Percentiles rank a stretch among this genome's conserved stretches.
These are phyloP conservation scores for Detonula confervacea DNA, from an alignment of 352 stramenopile species.

Conservation along the genomic window DNA sequence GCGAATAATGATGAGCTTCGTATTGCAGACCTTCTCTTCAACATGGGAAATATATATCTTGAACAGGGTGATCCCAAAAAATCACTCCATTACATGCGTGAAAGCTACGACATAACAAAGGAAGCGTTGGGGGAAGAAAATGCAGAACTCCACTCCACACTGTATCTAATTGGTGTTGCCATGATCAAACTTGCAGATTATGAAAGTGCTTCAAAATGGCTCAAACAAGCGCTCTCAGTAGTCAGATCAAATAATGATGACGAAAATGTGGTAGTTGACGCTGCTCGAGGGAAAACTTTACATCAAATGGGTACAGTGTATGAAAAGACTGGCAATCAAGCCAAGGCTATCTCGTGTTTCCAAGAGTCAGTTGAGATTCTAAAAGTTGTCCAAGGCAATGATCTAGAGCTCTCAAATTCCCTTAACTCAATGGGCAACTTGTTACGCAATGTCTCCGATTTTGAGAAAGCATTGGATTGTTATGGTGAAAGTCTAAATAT, in stretches of 20 bases:
- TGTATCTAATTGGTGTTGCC: conserved; percentile 69
- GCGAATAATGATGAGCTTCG: conserved; percentile 60
- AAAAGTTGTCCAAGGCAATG: conserved; percentile 41
- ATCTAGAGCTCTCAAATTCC: conserved; percentile 64
- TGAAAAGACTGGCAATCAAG: conserved; percentile 53
- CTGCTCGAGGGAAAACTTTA: conserved; percentile 52
- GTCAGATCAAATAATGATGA: conserved; percentile 45
- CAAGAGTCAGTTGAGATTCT: conserved; percentile 58
- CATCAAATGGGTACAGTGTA: conserved; percentile 59
- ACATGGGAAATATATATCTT: conserved; percentile 73
- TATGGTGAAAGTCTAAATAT: conserved; percentile 70
- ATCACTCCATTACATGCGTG: conserved; percentile 55
- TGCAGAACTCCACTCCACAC: conserved; percentile 64
- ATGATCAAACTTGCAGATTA: conserved; percentile 52
- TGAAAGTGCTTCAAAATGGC: conserved; percentile 58
- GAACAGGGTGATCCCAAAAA: conserved; percentile 51
- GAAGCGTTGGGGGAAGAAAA: conserved; percentile 57
- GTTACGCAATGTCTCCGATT: conserved; percentile 48
- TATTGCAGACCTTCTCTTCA: conserved; percentile 75
- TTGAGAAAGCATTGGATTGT: conserved; percentile 62
- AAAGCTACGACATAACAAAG: conserved; percentile 70
- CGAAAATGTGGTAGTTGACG: conserved; percentile 40
- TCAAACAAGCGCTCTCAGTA: conserved; percentile 45
- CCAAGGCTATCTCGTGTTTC: conserved; percentile 59
- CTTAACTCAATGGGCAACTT: conserved; percentile 66